phyloP scores from a whole-genome alignment of 108 stramenopile species.

The Cyclotella choctawhatcheeana region DNA sequence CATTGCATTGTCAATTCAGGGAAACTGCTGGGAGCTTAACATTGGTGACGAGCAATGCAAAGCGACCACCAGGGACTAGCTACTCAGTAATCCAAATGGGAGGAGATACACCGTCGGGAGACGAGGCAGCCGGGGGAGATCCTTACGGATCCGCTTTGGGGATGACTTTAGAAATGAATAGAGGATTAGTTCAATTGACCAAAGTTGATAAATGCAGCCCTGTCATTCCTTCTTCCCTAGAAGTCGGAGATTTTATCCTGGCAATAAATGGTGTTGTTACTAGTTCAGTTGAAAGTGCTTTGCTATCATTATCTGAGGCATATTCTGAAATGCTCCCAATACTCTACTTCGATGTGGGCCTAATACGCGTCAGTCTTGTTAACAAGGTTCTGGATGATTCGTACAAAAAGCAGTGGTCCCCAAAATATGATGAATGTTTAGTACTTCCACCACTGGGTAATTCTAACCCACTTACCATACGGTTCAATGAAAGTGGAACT shows the following conservation, averaged over 20 bases:
- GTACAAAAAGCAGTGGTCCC: slow-evolving; percentile 45
- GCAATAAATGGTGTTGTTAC: slow-evolving; percentile 31
- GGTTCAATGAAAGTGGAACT: slow-evolving; percentile 28
- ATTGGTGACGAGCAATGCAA: slow-evolving; percentile 34
- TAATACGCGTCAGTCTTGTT: slow-evolving; percentile 33
- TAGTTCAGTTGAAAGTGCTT: slow-evolving; percentile 12
- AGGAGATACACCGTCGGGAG: neutral
- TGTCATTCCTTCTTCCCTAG: slow-evolving; percentile 22
- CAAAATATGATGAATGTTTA: slow-evolving; percentile 32
- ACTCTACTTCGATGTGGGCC: slow-evolving; percentile 39
- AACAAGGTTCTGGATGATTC: slow-evolving; percentile 34
- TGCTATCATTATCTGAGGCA: slow-evolving; percentile 15
- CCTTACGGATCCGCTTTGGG: slow-evolving; percentile 2
- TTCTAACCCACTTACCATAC: slow-evolving; percentile 24
- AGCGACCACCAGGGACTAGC: slow-evolving; percentile 34
- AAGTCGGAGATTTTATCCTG: slow-evolving; percentile 42
- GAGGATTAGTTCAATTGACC: slow-evolving; percentile 30
- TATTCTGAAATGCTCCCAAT: slow-evolving; percentile 30
- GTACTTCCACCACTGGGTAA: slow-evolving; percentile 24
- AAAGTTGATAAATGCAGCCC: slow-evolving; percentile 34
- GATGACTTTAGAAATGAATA: slow-evolving; percentile 41
- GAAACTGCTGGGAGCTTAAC: slow-evolving; percentile 32
- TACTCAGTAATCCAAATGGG: slow-evolving; percentile 37
- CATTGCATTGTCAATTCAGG: neutral
- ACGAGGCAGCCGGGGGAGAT: slow-evolving; percentile 9